Percentiles rank a stretch among this genome's conserved stretches.
Evolutionary conservation across 2,329 filamentous ascomycete species (phyloP).

Genomic region (Colletotrichum sp.): DNA sequence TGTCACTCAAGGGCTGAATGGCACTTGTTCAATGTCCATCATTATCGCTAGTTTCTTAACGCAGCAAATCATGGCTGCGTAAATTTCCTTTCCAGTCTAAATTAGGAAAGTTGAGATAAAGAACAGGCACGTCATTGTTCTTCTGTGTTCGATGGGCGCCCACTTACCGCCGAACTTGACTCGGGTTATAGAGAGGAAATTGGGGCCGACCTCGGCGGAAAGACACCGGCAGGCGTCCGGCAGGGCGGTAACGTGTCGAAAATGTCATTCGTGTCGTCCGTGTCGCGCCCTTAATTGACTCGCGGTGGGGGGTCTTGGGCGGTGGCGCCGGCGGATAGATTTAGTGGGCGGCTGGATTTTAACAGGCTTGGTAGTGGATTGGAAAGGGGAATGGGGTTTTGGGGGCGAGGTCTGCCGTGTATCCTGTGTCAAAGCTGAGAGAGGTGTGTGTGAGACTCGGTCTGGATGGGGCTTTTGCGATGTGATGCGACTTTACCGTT

Average conservation of each 20-base stretch:
- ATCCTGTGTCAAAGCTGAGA: background rate
- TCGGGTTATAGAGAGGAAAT: too few relatives aligned
- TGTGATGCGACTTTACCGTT: rapidly evolving
- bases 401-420: background rate
- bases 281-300: background rate
- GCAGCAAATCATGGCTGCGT: background rate
- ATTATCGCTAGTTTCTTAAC: rapidly evolving
- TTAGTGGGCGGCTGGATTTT: rapidly evolving
- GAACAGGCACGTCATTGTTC: background rate
- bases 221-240: too few relatives aligned
- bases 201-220: too few relatives aligned
- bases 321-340: background rate
- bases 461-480: background rate
- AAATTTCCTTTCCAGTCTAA: background rate
- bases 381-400: too few relatives aligned
- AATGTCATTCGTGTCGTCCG: background rate
- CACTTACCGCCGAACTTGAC: background rate
- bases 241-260: background rate
- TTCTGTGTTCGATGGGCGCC: too few relatives aligned
- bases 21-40: background rate
- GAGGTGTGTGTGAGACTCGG: rapidly evolving
- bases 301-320: background rate
- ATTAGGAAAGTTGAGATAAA: background rate
- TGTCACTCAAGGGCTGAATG: background rate
- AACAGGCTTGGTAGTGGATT: background rate